Evolutionary conservation across 306 rosid species (phyloP).

Genomic region (Myrica gale): DNA sequence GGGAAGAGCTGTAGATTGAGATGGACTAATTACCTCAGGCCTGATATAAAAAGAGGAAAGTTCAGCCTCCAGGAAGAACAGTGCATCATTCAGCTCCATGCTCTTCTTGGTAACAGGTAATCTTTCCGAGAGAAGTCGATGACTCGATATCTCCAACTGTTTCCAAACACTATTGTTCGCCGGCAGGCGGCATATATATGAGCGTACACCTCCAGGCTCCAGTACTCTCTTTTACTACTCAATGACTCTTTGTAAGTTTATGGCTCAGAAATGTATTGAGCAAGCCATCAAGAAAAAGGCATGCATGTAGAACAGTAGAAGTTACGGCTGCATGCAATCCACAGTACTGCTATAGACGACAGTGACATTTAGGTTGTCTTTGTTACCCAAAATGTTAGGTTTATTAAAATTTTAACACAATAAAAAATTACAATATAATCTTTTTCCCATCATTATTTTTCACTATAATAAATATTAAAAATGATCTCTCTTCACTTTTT

Average conservation of each 20-base stretch:
- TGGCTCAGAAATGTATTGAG: not conserved
- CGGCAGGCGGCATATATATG: too few relatives aligned
- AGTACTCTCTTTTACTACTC: not conserved
- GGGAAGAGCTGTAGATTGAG: slow-evolving; percentile 35
- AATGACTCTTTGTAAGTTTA: not conserved
- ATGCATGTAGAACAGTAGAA: too few relatives aligned
- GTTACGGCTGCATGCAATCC: not conserved
- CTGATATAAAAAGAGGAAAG: slow-evolving; percentile 28
- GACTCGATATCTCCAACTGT: too few relatives aligned
- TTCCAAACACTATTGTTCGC: not conserved
- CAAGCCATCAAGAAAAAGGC: too few relatives aligned
- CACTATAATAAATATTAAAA: too few relatives aligned
- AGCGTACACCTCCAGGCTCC: not conserved
- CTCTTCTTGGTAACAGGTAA: slow-evolving; percentile 33
- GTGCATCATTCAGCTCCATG: slow-evolving; percentile 29
- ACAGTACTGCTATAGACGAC: not conserved
- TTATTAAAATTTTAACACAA: too few relatives aligned
- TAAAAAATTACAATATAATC: too few relatives aligned
- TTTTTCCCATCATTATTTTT: too few relatives aligned
- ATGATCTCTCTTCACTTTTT: too few relatives aligned
- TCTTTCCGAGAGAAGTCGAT: too few relatives aligned
- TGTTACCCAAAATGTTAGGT: too few relatives aligned
- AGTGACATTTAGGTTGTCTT: too few relatives aligned
- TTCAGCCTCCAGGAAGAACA: slow-evolving; percentile 24
- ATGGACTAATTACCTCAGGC: slow-evolving; percentile 28